Percentiles rank a stretch among this genome's conserved stretches.
Evolutionary conservation across 2,329 filamentous ascomycete genomes (phyloP).

Genomic region (Mycosphaerelloides madeirae): DNA sequence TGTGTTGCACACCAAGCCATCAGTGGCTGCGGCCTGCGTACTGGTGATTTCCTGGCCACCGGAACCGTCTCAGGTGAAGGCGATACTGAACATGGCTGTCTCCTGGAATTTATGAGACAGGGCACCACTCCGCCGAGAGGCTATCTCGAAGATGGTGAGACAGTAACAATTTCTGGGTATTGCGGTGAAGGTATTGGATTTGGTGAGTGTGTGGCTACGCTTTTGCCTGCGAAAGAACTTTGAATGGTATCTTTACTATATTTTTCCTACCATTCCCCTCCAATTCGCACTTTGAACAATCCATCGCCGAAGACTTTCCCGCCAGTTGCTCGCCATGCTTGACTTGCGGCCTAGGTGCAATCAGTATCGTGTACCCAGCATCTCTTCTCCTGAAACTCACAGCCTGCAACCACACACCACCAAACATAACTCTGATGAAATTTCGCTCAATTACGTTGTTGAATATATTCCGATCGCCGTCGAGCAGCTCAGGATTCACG

Average conservation of each 20-base stretch:
- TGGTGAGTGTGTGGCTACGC: constrained; percentile 37
- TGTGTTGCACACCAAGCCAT: constrained; percentile 41
- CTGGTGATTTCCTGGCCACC: constrained; percentile 40
- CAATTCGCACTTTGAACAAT: constrained; percentile 50
- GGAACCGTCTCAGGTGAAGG: constrained; percentile 39
- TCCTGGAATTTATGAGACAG: constrained; percentile 38
- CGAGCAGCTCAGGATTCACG: constrained; percentile 39
- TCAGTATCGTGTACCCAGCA: too few relatives aligned
- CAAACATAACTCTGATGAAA: constrained; percentile 50
- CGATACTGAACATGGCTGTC: constrained; percentile 37
- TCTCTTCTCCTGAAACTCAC: constrained; percentile 40
- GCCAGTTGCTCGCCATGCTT: constrained; percentile 49
- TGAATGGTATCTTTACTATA: background rate
- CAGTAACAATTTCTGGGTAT: constrained; percentile 35
- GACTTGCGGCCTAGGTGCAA: constrained; percentile 39
- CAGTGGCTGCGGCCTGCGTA: constrained; percentile 37
- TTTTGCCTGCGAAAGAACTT: constrained; percentile 27
- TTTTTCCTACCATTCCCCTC: constrained; percentile 43
- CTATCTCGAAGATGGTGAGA: constrained; percentile 40
- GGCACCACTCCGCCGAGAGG: constrained; percentile 32
- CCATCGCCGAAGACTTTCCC: constrained; percentile 44
- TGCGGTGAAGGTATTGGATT: constrained; percentile 38
- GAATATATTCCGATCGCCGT: constrained; percentile 42
- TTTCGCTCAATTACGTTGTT: constrained; percentile 42
- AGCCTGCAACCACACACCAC: constrained; percentile 41